Evolutionary conservation across 78 protist species (phyloP), one percentile per base, ranked within the genome.

Genomic region (Mantamonas sphyraenae): DNA sequence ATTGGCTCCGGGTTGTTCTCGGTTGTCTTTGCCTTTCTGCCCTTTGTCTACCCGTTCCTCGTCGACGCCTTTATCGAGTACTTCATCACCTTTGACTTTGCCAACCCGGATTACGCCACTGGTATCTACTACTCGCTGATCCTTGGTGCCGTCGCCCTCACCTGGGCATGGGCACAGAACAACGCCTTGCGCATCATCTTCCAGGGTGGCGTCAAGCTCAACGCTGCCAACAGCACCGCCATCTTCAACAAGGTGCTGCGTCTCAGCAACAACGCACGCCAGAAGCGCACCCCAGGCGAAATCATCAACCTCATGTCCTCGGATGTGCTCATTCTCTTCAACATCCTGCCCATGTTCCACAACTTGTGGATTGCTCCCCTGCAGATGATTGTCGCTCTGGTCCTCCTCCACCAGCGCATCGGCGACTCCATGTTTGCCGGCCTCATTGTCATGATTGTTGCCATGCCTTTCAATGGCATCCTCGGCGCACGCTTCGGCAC

Each of bases 291-390:
- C 12, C 12, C 40, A 26, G 72, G 72, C 37, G 51, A 19, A 33
- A 37, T 66, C 14, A 34, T 37, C 37, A 33, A 51, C 43, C 47
- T 66, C 28, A 33, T 66, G 60, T 7, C 50, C 24, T 2, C 72
- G 12, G 72, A 51, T 24, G 47, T n/a, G n/a, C n/a, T n/a, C n/a
- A n/a, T n/a, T n/a, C n/a, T n/a, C n/a, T n/a, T n/a, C n/a, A n/a
- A n/a, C n/a, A n/a, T n/a, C n/a, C n/a, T n/a, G n/a, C n/a, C n/a
- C n/a, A n/a, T n/a, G n/a, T n/a, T n/a, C n/a, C n/a, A n/a, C n/a
- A n/a, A n/a, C n/a, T n/a, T n/a, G n/a, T n/a, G n/a, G n/a, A n/a
- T 31, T 60, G 71, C 71, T 17, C 71, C 71, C 5, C 35, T 50
- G 24, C 50, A 65, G 71, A 22, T 20, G 12, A 2, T 17, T 19